Percentiles rank a stretch among this genome's conserved stretches.
These are phyloP conservation scores for Ilex asprella DNA, from an alignment of 257 asterid species.

Conservation along the genomic window DNA sequence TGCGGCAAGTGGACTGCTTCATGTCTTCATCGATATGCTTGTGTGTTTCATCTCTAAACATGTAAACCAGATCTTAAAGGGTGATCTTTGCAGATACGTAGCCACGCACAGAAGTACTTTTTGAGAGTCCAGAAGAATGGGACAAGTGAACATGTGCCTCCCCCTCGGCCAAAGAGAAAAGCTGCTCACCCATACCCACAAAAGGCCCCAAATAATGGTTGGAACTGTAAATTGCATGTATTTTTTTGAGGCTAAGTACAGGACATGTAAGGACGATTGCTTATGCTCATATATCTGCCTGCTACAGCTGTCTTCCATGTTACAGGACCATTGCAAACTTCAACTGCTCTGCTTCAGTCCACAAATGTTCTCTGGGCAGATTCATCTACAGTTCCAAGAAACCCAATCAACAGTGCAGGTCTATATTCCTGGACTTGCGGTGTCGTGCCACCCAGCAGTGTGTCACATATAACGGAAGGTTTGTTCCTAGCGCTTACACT, in stretches of 20 bases:
- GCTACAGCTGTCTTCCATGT: constrained; percentile 34
- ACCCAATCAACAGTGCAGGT: constrained; percentile 26
- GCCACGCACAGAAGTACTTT: constrained; percentile 95
- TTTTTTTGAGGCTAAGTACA: neutral
- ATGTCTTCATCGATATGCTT: neutral
- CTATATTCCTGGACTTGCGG: constrained; percentile 46
- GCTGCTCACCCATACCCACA: constrained; percentile 94
- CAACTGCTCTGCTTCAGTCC: constrained; percentile 40
- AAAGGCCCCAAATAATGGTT: constrained; percentile 68
- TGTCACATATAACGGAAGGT: constrained; percentile 41
- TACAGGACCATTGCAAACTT: constrained; percentile 35
- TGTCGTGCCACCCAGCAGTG: constrained; percentile 30
- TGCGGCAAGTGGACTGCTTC: neutral
- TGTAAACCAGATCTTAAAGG: constrained; percentile 6
- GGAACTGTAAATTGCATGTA: constrained; percentile 7
- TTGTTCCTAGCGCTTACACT: constrained; percentile 6
- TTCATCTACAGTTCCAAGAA: constrained; percentile 35
- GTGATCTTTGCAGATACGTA: constrained; percentile 66
- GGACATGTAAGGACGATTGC: neutral
- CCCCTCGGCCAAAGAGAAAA: constrained; percentile 96
- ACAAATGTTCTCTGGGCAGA: constrained; percentile 39
- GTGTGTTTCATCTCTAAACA: no score
- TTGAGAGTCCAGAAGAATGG: constrained; percentile 87
- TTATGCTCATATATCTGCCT: constrained; percentile 9
- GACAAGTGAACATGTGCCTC: constrained; percentile 77